phyloP scores from a whole-genome alignment of 139 green algal genomes.

The Chlorella sorokiniana region DNA sequence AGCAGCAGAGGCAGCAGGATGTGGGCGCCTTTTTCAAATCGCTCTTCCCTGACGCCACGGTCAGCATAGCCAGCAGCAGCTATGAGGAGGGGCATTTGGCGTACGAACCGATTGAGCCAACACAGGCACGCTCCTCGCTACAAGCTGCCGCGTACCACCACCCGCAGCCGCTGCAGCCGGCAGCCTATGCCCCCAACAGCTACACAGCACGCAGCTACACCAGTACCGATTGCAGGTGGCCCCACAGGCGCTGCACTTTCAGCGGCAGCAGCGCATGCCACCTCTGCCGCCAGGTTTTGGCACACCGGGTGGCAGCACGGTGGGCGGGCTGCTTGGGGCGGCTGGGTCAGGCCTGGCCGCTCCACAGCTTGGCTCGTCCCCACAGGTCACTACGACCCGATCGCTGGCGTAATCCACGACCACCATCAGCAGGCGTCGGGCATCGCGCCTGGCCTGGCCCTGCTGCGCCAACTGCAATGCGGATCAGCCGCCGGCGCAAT shows the following conservation, averaged over 20 bases:
- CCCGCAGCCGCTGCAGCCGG: conserved; percentile 2
- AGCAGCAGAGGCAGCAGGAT: conserved; percentile 8
- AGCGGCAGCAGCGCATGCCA: background rate
- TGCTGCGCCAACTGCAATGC: conserved; percentile 50
- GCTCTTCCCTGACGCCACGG: conserved; percentile 34
- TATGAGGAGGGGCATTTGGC: background rate
- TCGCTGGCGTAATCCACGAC: conserved; percentile 1
- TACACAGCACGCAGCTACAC: background rate
- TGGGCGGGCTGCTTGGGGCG: background rate
- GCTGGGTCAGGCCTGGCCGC: background rate
- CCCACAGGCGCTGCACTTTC: background rate
- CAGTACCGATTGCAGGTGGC: background rate
- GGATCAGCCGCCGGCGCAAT: background rate
- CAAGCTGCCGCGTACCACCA: background rate
- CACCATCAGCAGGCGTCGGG: background rate
- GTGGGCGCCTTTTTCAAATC: conserved; percentile 44
- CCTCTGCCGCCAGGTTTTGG: conserved; percentile 1
- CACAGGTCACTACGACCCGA: conserved; percentile 14
- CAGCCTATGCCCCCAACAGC: background rate
- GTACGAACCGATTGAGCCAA: background rate
- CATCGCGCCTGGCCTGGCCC: conserved; percentile 32
- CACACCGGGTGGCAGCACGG: background rate
- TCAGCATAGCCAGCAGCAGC: conserved; percentile 34
- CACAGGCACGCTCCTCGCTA: no score
- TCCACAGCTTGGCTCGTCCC: conserved; percentile 7